Percentiles rank a stretch among this genome's conserved stretches.
These are phyloP conservation scores for Astrocystis sublimbata DNA, from an alignment of 495 filamentous ascomycete species.

Conservation along the genomic window DNA sequence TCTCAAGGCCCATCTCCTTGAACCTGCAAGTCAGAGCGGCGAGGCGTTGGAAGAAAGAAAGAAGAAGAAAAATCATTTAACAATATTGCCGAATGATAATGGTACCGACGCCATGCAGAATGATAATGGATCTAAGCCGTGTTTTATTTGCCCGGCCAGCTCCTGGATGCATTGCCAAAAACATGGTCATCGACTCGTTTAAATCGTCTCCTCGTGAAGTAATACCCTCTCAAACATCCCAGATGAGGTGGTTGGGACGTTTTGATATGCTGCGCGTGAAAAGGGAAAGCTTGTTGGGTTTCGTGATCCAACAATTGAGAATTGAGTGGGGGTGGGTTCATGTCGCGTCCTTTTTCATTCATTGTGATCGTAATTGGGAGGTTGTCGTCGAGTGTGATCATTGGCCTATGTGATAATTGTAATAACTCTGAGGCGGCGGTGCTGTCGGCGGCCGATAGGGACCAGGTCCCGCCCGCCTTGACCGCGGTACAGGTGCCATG, in stretches of 20 bases:
- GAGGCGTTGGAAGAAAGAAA: conserved; percentile 4
- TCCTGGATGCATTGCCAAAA: conserved; percentile 19
- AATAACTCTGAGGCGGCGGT: conserved; percentile 12
- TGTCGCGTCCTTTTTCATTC: background rate
- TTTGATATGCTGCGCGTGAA: conserved; percentile 6
- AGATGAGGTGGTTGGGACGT: conserved; percentile 2
- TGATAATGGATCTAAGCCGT: conserved; percentile 11
- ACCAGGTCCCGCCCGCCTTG: conserved; percentile 25
- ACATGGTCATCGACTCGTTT: conserved; percentile 18
- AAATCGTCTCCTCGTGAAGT: conserved; percentile 19
- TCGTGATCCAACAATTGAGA: background rate
- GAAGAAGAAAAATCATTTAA: conserved; percentile 8
- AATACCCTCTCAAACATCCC: conserved; percentile 6
- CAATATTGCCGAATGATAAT: conserved; percentile 8
- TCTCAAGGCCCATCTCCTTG: conserved; percentile 15
- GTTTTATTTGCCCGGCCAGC: conserved; percentile 5
- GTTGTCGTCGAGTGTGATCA: background rate
- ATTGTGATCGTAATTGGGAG: background rate
- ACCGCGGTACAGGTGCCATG: conserved; percentile 28
- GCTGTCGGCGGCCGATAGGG: conserved; percentile 10
- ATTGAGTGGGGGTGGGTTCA: background rate
- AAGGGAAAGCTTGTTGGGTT: background rate
- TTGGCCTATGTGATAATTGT: conserved; percentile 6
- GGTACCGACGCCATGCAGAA: conserved; percentile 18
- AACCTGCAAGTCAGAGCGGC: conserved; percentile 17